Conservation (phyloP, 306 rosid genomes). For the Sesbania bispinosa region DNA sequence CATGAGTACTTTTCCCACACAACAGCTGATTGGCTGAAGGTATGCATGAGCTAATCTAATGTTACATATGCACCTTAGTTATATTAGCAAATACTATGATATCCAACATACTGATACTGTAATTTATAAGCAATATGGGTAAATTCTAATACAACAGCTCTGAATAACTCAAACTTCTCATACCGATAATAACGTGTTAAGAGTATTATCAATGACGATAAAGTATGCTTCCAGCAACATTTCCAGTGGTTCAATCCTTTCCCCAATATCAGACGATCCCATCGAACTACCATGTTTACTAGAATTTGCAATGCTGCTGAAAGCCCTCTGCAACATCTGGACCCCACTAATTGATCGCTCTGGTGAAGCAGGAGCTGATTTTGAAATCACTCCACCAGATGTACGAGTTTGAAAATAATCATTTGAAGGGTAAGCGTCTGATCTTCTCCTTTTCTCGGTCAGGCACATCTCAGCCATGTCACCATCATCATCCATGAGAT, state of each 20-base stretch:
- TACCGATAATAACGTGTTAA: conserved; percentile 80
- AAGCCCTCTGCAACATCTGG: conserved; percentile 67
- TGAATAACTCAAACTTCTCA: conserved; percentile 28
- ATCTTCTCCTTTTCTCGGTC: conserved; percentile 83
- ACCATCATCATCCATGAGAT: conserved; percentile 99
- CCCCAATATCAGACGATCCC: conserved; percentile 55
- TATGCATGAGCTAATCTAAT: not conserved
- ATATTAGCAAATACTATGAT: not conserved
- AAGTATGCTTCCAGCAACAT: conserved; percentile 98
- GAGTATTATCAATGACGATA: conserved; percentile 86
- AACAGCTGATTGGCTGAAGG: not conserved
- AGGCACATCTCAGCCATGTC: conserved; percentile 99
- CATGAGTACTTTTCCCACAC: conserved; percentile 5
- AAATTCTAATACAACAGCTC: conserved; percentile 1
- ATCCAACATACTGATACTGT: not conserved
- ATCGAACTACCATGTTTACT: conserved; percentile 64
- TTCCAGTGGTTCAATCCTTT: conserved; percentile 77
- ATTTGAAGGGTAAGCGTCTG: conserved; percentile 39
- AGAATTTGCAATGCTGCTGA: conserved; percentile 59
- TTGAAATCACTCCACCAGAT: conserved; percentile 40
- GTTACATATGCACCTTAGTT: not conserved
- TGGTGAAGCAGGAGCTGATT: conserved; percentile 83
- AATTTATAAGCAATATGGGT: not conserved
- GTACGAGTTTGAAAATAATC: conserved; percentile 40
- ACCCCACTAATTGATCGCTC: conserved; percentile 51